These are phyloP conservation scores for Aspergillus diversus DNA, from an alignment of 495 filamentous ascomycete species.

Conservation along the genomic window DNA sequence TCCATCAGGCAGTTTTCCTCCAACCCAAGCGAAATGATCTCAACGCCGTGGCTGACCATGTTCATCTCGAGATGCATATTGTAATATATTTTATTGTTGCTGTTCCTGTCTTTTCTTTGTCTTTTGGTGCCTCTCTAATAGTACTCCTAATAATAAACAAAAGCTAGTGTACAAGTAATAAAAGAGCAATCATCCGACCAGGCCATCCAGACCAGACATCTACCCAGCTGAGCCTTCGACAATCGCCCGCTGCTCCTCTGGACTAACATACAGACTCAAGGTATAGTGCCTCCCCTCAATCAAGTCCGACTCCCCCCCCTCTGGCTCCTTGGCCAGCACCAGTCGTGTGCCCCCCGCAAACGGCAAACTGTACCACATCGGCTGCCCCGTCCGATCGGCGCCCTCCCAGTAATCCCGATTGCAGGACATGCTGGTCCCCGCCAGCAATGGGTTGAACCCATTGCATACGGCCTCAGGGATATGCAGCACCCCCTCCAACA, in stretches of 20 bases:
- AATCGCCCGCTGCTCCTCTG: constrained; percentile 23
- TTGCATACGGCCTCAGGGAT: constrained; percentile 36
- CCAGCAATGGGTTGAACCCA: constrained; percentile 33
- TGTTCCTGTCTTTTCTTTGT: too few species aligned
- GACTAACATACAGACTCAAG: constrained; percentile 34
- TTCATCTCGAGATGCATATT: too few species aligned
- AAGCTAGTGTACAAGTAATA: background rate
- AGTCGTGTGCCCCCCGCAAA: constrained; percentile 26
- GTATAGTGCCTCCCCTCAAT: constrained; percentile 31
- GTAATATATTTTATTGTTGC: too few species aligned
- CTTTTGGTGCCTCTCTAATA: too few species aligned
- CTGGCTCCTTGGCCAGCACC: constrained; percentile 24
- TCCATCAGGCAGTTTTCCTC: too few species aligned
- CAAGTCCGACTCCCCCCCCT: constrained; percentile 31
- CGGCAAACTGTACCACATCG: constrained; percentile 28
- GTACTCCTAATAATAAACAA: too few species aligned
- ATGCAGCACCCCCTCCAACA: constrained; percentile 36
- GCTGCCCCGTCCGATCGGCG: constrained; percentile 19
- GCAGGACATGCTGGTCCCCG: constrained; percentile 33
- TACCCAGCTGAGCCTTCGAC: constrained; percentile 3
- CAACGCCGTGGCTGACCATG: too few species aligned
- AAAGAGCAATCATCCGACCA: background rate
- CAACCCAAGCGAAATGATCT: too few species aligned
- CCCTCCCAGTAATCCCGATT: constrained; percentile 27
- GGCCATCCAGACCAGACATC: background rate